phyloP scores from a whole-genome alignment of 2,329 filamentous ascomycete species.

The Botryotinia convoluta region DNA sequence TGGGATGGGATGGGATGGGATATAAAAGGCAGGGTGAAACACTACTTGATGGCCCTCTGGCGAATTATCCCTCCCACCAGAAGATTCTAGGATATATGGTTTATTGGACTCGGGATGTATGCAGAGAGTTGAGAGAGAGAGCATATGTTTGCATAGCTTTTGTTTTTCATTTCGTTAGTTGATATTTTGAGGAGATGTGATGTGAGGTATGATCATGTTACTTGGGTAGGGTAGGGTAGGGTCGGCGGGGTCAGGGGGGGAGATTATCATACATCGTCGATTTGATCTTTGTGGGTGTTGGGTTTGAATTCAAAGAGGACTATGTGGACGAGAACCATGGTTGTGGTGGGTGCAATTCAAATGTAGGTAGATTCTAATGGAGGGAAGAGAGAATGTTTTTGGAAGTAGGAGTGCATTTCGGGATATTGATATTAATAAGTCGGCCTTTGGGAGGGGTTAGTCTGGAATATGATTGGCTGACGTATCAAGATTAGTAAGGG shows the following conservation, averaged over 20 bases:
- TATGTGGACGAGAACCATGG: constrained; percentile 65
- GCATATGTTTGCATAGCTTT: constrained; percentile 56
- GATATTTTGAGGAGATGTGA: neutral
- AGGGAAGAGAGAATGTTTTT: neutral
- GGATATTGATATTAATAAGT: neutral
- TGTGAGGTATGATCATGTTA: neutral
- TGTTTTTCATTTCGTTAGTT: neutral
- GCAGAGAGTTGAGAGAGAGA: constrained; percentile 56
- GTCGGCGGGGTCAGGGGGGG: neutral
- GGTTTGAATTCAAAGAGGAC: constrained; percentile 66
- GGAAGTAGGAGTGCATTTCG: neutral
- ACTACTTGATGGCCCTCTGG: constrained; percentile 58
- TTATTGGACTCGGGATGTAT: constrained; percentile 56
- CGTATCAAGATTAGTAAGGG: neutral
- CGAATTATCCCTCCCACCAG: constrained; percentile 61
- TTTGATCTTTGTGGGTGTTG: constrained; percentile 45
- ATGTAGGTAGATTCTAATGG: neutral
- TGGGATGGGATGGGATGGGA: neutral
- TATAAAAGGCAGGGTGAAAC: constrained; percentile 17
- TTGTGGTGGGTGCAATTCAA: neutral
- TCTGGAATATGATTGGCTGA: neutral
- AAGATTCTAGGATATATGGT: constrained; percentile 58
- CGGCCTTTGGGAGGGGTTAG: neutral
- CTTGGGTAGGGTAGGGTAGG: neutral
- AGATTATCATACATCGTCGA: constrained; percentile 52